Evolutionary conservation across 257 asterid species (phyloP).

Genomic region (Misopates orontium): DNA sequence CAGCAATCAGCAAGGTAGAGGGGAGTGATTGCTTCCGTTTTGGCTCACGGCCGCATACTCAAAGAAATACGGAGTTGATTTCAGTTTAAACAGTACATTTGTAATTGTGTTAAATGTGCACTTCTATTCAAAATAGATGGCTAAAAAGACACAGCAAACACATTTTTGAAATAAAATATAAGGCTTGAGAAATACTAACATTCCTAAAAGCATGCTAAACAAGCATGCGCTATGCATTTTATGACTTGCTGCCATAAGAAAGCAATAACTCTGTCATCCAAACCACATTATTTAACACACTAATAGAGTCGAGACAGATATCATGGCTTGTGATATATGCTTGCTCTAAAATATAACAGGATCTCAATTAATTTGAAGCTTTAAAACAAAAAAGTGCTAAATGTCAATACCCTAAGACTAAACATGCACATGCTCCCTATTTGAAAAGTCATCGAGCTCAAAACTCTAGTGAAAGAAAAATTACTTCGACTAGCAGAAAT

Average conservation of each 20-base stretch:
- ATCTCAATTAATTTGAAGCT: neutral
- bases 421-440: too few species aligned
- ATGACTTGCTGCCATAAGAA: neutral
- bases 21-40: neutral
- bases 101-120: neutral
- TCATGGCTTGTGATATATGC: neutral
- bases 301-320: neutral
- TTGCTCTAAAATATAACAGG: neutral
- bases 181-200: neutral
- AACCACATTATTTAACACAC: neutral
- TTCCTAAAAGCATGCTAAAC: neutral
- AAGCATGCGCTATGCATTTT: neutral
- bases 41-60: neutral
- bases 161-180: neutral
- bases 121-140: neutral
- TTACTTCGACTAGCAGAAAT: neutral
- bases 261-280: neutral
- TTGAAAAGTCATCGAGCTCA: too few species aligned
- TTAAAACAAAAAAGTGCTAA: neutral
- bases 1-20: too few species aligned
- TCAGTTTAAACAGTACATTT: neutral
- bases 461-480: too few species aligned
- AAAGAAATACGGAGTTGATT: neutral
- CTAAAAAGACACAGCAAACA: neutral
- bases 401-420: too few species aligned